Evolutionary conservation across 495 filamentous ascomycete species (phyloP), one percentile per base, ranked within the genome.

Genomic region (Pyrenopolyporus hunteri): DNA sequence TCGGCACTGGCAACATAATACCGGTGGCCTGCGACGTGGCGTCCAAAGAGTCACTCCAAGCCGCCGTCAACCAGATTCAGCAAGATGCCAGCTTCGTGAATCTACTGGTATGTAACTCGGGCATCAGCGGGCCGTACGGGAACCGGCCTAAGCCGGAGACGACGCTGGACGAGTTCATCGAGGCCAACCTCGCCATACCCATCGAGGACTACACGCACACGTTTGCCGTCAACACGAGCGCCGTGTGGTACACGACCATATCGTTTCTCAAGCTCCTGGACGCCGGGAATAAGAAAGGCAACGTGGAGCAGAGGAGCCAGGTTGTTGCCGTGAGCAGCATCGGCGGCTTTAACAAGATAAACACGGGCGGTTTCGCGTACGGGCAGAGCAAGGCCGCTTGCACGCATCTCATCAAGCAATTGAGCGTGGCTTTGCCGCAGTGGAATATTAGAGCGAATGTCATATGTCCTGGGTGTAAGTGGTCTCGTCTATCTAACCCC

Each of bases 71-170:
- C 1, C 67, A 78, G 0, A 76, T 90, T 43, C 70, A 80, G 25
- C 67, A 75, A 3, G 85, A 89, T 26, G 75, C 74, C 2, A 83
- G 78, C 3, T 83, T 82, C 56, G 76, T 90, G 28, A 85, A 90
- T 66, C 69, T 90, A 31, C 70, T 91, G 0, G 78, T 90, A 25
- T 86, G 85, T 57, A 91, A 90, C 72, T 82, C 85, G 6, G 88
- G 88, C 11, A 78, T 84, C 19, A 69, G 79, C 16, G 88, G 87
- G 7, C 83, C 87, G 1, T 65, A 71, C 14, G 75, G 77, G 3
- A 65, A 11, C 6, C 35, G 60, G 0, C 67, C 71, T 1, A 63
- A 56, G 17, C 62, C 70, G 1, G 68, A 70, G 22, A 73, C 70
- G 1, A 72, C 76, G 0, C 73, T 89, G 13, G 72, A 80, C 5